Evolutionary conservation across 192 early-diverging fungal species (phyloP), one percentile per base, ranked within the genome.

Genomic region (Phycomyces blakesleeanus): DNA sequence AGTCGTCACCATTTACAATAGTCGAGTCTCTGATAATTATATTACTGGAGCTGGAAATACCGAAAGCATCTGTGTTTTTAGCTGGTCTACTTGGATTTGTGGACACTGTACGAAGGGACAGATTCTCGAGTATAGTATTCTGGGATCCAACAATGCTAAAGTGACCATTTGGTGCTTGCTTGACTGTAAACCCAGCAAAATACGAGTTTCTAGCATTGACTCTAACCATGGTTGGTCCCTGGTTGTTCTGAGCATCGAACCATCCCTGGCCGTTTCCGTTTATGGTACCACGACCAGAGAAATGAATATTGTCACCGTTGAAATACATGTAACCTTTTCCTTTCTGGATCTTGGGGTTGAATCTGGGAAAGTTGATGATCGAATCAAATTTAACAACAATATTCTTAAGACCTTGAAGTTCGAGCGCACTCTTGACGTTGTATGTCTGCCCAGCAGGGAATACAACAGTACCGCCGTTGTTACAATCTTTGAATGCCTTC

Each of bases 1-100:
- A 82, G 26, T 82, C 81, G 60, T 82, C 81, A 47, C 74, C 75
- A 53, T 83, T 74, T 44, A 67, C 64, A 12, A 82, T 54, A 20
- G 63, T 66, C 6, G 69, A 59, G 52, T 68, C 57, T 9, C 22
- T 51, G 61, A 82, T 74, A 27, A 57, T 64, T n/a, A 82, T 47
- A 10, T 52, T 65, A 15, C 59, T 66, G 49, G 74, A 69, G 40
- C 50, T 61, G 9, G 38, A 49, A 20, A 75, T 51, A 37, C 69
- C 78, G 15, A 78, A 76, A 11, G 55, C 79, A 29, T 81, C 79
- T 0, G 79, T 81, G 54, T 81, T 81, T 63, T 80, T 66, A 7
- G 29, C 29, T 25, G 67, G 76, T 49, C 59, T 61, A 40, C 49
- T 51, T 7, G 34, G 47, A 39, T 42, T 64, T 22, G 62, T 34